Evolutionary conservation across 371 early-diverging fungal species (phyloP), one percentile per base, ranked within the genome.

Genomic region (Mucor indicus): DNA sequence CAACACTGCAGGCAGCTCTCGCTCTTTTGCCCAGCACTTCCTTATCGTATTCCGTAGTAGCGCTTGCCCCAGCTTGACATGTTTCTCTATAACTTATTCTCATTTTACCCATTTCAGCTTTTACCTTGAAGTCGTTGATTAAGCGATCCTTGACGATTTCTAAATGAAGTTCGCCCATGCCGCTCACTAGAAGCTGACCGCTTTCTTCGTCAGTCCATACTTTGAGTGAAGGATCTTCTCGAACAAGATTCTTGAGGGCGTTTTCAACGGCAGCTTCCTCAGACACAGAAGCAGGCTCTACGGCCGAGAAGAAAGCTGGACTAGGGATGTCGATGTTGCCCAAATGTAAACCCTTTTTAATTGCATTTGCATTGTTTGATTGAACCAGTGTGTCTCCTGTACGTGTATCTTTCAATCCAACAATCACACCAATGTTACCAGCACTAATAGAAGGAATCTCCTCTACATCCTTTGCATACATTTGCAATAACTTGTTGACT

Each of bases 121-220:
- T 83, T 50, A 91, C 87, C 39, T 83, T 83, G 59, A 92, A 84
- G 16, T 88, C 90, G 27, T 85, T 85, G 27, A 83, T 35, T 29
- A 98, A 67, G 3, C 96, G 68, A 42, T 92, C 91, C 40, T 80
- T 80, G 19, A 92, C 84, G 15, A 98, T 89, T 44, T 98, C 98
- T 19, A 97, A 64, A 61, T 98, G 98, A 38, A 98, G 77, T 60
- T 96, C 97, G 8, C 98, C 98, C 96, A 96, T 96, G 2, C 98
- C 98, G 46, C 87, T 81, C n/a, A 98, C 66, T 40, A 96, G 59
- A 4, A 83, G 85, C 55, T 98, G 98, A 0, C 95, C 93, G 4
- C 93, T 90, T 39, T 96, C 96, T 32, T 77, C 78, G 53, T 96
- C 91, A 7, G 69, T 69, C 40, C 81, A 64, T 6, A 92, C 72